Percentiles rank a stretch among this genome's conserved stretches.
Conservation (phyloP, 75 land plant species). For the Ceratopteris richardii region DNA sequence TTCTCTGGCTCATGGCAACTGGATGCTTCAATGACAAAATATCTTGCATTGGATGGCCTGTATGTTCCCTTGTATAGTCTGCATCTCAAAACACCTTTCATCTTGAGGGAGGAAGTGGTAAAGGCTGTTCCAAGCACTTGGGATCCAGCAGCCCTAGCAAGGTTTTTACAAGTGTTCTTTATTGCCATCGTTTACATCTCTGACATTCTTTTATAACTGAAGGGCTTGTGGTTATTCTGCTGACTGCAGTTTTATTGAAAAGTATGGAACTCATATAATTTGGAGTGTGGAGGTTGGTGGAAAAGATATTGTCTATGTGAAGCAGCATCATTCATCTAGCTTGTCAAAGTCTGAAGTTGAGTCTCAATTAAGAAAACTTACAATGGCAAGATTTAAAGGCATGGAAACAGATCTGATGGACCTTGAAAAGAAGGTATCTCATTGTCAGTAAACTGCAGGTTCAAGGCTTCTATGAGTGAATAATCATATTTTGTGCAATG, state of each 20-base stretch:
- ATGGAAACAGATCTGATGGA: slow-evolving; percentile 25
- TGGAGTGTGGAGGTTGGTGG: slow-evolving; percentile 75
- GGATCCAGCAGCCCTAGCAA: slow-evolving; percentile 73
- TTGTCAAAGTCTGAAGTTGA: slow-evolving; percentile 49
- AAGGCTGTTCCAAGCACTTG: slow-evolving; percentile 49
- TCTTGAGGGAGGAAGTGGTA: slow-evolving; percentile 40
- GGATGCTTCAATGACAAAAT: slow-evolving; percentile 59
- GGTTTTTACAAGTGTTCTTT: slow-evolving; percentile 26
- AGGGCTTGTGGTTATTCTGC: background rate
- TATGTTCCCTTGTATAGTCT: slow-evolving; percentile 44
- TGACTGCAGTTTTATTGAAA: slow-evolving; percentile 71
- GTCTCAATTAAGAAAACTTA: slow-evolving; percentile 54
- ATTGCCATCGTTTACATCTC: background rate
- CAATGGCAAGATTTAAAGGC: slow-evolving; percentile 57
- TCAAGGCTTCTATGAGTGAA: background rate
- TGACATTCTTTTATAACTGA: background rate
- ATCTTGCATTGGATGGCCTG: slow-evolving; percentile 52
- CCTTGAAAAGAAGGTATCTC: no score
- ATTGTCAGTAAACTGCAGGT: no score
- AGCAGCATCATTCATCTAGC: slow-evolving; percentile 66
- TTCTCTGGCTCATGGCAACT: slow-evolving; percentile 50
- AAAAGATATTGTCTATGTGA: slow-evolving; percentile 72
- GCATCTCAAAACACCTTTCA: slow-evolving; percentile 26
- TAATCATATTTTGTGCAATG: slow-evolving; percentile 5
- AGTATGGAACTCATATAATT: slow-evolving; percentile 84